Percentiles rank a stretch among this genome's conserved stretches.
Conservation (phyloP, 1,139 yeast species). For the Blastobotrys serpentis region DNA sequence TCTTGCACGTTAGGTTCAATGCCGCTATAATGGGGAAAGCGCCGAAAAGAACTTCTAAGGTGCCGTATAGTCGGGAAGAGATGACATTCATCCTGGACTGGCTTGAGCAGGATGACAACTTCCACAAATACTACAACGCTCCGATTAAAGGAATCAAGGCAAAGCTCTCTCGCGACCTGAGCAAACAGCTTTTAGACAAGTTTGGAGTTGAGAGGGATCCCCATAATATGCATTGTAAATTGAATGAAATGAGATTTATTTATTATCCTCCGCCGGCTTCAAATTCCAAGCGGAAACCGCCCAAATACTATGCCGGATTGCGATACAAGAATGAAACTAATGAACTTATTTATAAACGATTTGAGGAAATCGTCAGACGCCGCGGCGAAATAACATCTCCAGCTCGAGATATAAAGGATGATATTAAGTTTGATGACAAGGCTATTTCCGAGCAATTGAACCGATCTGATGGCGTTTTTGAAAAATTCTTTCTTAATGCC, state of each 20-base stretch:
- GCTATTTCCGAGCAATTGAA: background rate
- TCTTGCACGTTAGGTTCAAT: no score
- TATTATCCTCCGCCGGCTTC: background rate
- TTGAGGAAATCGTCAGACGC: background rate
- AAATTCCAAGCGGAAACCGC: background rate
- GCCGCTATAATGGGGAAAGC: background rate
- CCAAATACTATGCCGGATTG: background rate
- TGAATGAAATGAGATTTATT: background rate
- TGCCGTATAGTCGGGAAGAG: background rate
- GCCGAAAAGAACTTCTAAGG: background rate
- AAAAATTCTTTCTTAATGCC: background rate
- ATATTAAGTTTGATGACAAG: background rate
- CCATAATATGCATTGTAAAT: background rate
- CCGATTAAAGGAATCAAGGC: background rate
- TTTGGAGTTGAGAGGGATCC: background rate
- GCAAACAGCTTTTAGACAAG: background rate
- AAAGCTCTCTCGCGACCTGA: background rate
- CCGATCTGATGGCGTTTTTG: background rate
- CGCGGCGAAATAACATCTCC: background rate
- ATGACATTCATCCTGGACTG: background rate
- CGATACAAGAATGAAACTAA: background rate
- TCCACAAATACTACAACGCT: background rate
- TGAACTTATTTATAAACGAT: background rate
- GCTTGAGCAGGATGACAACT: background rate
- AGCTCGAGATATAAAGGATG: background rate